Evolutionary conservation across 768 basidiomycete genomes (phyloP).

Genomic region (Psilocybe azurescens): DNA sequence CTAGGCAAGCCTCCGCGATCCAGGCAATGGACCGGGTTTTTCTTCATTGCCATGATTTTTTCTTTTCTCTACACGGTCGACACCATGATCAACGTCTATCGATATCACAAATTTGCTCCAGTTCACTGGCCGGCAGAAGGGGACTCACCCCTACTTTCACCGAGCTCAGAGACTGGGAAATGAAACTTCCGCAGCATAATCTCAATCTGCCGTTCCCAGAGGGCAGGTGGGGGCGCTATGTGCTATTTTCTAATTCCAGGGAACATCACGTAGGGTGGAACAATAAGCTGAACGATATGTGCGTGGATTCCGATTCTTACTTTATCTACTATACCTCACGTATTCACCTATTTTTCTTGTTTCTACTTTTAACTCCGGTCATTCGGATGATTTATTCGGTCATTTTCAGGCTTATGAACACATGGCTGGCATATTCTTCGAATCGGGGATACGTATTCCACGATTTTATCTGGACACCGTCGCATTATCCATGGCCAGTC

Average conservation of each 20-base stretch:
- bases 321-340: conserved; percentile 1
- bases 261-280: conserved; percentile 53
- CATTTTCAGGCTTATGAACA: conserved; percentile 49
- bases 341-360: neutral
- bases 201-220: conserved; percentile 53
- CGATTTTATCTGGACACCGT: conserved; percentile 49
- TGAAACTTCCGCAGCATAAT: conserved; percentile 56
- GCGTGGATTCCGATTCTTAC: conserved; percentile 19
- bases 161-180: conserved; percentile 42
- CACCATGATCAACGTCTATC: conserved; percentile 11
- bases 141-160: conserved; percentile 23
- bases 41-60: conserved; percentile 11
- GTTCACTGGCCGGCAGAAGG: conserved; percentile 3
- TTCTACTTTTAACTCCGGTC: neutral
- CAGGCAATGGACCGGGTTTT: conserved; percentile 12
- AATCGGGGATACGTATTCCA: conserved; percentile 58
- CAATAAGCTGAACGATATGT: conserved; percentile 60
- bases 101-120: conserved; percentile 9
- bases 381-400: conserved; percentile 8
- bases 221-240: conserved; percentile 52
- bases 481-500: conserved; percentile 50
- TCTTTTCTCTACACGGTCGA: conserved; percentile 17
- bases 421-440: conserved; percentile 55
- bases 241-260: conserved; percentile 50
- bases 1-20: conserved; percentile 15